phyloP scores from a whole-genome alignment of 2,329 filamentous ascomycete genomes.

The Samsoniella hepiali region DNA sequence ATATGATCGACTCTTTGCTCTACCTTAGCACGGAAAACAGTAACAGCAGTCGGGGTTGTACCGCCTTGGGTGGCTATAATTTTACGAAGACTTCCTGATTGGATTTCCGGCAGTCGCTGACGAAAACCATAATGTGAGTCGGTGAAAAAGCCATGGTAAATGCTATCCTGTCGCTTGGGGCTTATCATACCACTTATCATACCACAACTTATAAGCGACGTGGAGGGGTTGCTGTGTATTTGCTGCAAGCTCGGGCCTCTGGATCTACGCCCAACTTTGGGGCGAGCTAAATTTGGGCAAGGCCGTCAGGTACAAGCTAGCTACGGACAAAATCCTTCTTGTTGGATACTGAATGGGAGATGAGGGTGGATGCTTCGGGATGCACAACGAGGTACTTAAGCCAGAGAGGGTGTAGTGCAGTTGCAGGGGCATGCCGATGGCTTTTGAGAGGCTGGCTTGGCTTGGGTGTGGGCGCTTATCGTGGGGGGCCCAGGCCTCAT shows the following conservation, averaged over 20 bases:
- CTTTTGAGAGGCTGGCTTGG: background rate
- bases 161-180: background rate
- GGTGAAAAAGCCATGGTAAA: background rate
- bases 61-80: too few relatives aligned
- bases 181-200: background rate
- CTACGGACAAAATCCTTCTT: background rate
- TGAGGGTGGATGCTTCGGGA: constrained; percentile 4
- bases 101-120: background rate
- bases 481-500: constrained; percentile 1
- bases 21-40: background rate
- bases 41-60: background rate
- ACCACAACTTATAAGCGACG: background rate
- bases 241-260: constrained; percentile 3
- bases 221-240: background rate
- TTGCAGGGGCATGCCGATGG: background rate
- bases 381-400: constrained; percentile 1
- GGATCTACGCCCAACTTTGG: background rate
- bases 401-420: constrained; percentile 1
- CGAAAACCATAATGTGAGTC: background rate
- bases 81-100: too few relatives aligned
- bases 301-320: background rate
- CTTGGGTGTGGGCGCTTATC: constrained; percentile 14
- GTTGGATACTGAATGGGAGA: constrained; percentile 9
- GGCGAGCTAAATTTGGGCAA: background rate
- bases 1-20: background rate